A percentile compares a stretch with the other conserved stretches of the same genome.
Evolutionary conservation across 805 yeast genomes (phyloP).

Genomic region (Wickerhamomyces ciferrii): DNA sequence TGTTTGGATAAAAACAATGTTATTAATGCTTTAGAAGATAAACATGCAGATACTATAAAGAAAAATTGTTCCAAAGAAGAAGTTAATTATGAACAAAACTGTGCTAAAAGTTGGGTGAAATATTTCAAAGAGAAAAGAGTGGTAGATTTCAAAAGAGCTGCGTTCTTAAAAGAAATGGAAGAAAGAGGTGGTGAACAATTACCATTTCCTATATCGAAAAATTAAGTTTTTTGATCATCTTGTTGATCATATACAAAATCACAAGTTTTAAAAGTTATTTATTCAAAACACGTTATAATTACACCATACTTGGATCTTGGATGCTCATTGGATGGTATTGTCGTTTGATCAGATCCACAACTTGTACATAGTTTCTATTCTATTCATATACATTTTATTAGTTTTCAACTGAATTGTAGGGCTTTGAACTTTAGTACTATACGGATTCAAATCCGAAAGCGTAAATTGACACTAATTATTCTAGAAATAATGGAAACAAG

Average conservation of each 20-base stretch:
- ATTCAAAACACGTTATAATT: too few relatives aligned
- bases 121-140: conserved; percentile 89
- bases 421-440: not conserved
- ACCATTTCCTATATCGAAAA: conserved; percentile 18
- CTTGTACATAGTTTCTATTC: not conserved
- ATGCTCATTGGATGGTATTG: too few relatives aligned
- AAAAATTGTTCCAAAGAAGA: conserved; percentile 53
- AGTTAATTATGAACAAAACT: conserved; percentile 59
- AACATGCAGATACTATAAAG: conserved; percentile 39
- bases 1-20: conserved; percentile 70
- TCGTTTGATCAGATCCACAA: not conserved
- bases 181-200: conserved; percentile 46
- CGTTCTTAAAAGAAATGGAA: conserved; percentile 65
- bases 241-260: not conserved
- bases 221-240: not conserved
- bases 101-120: conserved; percentile 83
- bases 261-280: not conserved
- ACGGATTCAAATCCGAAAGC: not conserved
- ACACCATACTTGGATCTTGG: too few relatives aligned
- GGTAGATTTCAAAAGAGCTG: conserved; percentile 64
- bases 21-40: conserved; percentile 62
- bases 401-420: too few relatives aligned
- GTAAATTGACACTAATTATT: not conserved
- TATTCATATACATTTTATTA: not conserved
- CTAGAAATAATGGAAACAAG: too few relatives aligned